These are phyloP conservation scores for Heritiera littoralis DNA, from an alignment of 345 rosid genomes.

Conservation along the genomic window DNA sequence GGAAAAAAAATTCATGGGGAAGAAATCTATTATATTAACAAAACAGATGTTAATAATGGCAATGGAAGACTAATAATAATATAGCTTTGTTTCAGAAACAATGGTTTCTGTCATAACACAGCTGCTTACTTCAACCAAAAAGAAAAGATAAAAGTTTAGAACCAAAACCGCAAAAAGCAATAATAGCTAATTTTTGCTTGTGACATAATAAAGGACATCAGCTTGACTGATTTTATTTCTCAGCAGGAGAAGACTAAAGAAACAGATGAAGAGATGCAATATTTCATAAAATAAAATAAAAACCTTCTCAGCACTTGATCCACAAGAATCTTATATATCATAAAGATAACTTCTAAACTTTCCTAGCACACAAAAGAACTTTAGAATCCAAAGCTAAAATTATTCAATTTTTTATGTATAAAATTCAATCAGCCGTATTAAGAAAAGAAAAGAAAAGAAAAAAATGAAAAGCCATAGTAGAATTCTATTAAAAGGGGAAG, in stretches of 20 bases:
- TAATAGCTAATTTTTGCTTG: background rate
- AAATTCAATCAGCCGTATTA: background rate
- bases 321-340: no score
- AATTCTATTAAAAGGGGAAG: background rate
- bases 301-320: background rate
- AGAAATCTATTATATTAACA: background rate
- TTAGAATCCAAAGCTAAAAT: background rate
- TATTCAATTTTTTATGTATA: background rate
- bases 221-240: background rate
- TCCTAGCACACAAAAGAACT: no score
- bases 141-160: background rate
- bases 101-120: background rate
- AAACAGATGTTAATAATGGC: background rate
- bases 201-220: background rate
- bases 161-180: background rate
- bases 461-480: background rate
- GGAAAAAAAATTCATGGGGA: background rate
- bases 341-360: no score
- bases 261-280: constrained; percentile 7
- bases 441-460: background rate
- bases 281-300: no score
- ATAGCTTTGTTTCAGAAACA: background rate
- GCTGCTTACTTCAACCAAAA: no score
- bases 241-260: background rate
- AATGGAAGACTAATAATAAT: background rate